Conservation (phyloP, 164 flowering plant genomes). For the Umbellularia californica region DNA sequence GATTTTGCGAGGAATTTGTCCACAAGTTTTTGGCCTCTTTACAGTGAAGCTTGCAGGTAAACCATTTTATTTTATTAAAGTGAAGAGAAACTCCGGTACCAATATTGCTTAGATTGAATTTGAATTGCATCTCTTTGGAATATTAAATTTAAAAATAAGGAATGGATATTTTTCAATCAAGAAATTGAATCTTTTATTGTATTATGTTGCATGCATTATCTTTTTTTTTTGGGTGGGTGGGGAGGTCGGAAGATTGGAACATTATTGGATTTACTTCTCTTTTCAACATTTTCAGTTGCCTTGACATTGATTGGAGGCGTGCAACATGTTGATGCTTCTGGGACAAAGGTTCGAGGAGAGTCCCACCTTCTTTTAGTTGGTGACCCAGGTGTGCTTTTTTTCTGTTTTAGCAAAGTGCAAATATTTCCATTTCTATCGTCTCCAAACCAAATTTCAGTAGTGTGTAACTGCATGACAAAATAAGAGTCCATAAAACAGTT, state of each 20-base stretch:
- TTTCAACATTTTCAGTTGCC: constrained; percentile 44
- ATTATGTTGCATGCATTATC: neutral
- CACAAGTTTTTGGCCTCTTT: constrained; percentile 94
- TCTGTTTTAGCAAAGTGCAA: neutral
- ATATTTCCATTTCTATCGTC: too few relatives aligned
- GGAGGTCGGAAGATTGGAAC: too few relatives aligned
- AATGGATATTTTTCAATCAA: neutral
- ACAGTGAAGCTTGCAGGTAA: constrained; percentile 96
- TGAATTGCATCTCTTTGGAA: neutral
- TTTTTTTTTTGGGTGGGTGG: too few relatives aligned
- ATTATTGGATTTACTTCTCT: neutral
- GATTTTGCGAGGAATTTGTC: constrained; percentile 83
- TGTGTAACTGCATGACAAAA: neutral
- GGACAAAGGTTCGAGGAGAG: constrained; percentile 94
- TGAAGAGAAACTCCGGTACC: neutral
- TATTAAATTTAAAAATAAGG: neutral
- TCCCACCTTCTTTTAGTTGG: constrained; percentile 97
- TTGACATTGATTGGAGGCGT: constrained; percentile 96
- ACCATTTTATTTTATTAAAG: neutral
- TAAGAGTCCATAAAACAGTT: too few relatives aligned
- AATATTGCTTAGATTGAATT: neutral
- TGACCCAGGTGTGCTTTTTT: constrained; percentile 61
- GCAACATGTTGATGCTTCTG: constrained; percentile 94
- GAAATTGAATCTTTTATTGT: neutral
- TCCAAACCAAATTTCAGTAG: neutral